These are phyloP conservation scores for Trypanosoma theileri DNA, from an alignment of 208 protist genomes.

Conservation along the genomic window DNA sequence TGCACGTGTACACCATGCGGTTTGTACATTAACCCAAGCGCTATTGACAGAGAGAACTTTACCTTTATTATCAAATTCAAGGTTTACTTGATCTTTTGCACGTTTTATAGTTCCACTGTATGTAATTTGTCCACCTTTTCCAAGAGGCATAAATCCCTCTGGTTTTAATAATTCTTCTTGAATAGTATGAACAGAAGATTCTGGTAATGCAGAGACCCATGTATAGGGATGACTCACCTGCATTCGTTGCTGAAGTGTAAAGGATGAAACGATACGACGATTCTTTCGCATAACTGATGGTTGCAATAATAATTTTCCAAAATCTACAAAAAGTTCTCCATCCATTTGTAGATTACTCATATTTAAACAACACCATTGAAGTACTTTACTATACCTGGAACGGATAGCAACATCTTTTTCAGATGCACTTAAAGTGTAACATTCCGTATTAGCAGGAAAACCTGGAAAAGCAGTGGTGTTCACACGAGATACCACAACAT, in stretches of 20 bases:
- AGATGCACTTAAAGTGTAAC: conserved; percentile 80
- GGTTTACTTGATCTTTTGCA: conserved; percentile 58
- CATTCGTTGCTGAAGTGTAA: conserved; percentile 88
- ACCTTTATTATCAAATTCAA: conserved; percentile 68
- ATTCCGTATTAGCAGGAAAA: conserved; percentile 86
- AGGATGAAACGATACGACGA: conserved; percentile 75
- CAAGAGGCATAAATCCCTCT: conserved; percentile 57
- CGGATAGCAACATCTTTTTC: conserved; percentile 64
- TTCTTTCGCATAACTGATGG: conserved; percentile 32
- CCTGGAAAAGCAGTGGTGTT: conserved; percentile 90
- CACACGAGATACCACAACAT: conserved; percentile 79
- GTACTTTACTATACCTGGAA: conserved; percentile 84
- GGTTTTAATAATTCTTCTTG: conserved; percentile 53
- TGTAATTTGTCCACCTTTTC: conserved; percentile 37
- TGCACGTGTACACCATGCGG: conserved; percentile 64
- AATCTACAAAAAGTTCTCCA: conserved; percentile 71
- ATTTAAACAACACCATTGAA: conserved; percentile 92
- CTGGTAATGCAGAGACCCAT: conserved; percentile 68
- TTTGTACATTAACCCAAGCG: conserved; percentile 83
- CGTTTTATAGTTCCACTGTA: conserved; percentile 84
- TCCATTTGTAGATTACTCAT: conserved; percentile 92
- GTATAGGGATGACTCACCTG: conserved; percentile 85
- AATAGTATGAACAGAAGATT: conserved; percentile 39
- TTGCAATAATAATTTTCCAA: conserved; percentile 83
- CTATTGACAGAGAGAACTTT: conserved; percentile 60